Evolutionary conservation across 495 filamentous ascomycete genomes (phyloP).

Genomic region (Aspergillus egyptiacus): DNA sequence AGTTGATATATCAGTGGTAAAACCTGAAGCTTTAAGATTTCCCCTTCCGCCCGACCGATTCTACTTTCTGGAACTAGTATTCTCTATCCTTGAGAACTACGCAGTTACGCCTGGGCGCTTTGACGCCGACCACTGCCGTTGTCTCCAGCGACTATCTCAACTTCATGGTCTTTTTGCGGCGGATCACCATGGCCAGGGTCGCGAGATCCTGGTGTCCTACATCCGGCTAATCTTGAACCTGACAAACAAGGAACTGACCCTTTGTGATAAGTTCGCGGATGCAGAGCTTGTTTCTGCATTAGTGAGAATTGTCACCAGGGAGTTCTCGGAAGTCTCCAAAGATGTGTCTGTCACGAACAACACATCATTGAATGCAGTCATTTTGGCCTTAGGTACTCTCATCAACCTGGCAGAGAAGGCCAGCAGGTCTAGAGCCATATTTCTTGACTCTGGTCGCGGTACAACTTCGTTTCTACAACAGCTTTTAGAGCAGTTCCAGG

Average conservation of each 20-base stretch:
- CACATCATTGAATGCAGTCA: slow-evolving; percentile 59
- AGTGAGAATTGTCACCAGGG: slow-evolving; percentile 42
- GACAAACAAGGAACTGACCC: slow-evolving; percentile 69
- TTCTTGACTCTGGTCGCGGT: slow-evolving; percentile 23
- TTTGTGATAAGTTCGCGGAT: slow-evolving; percentile 60
- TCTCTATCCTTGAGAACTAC: slow-evolving; percentile 63
- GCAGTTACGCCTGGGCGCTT: slow-evolving; percentile 26
- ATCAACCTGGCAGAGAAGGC: slow-evolving; percentile 86
- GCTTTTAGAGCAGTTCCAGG: slow-evolving; percentile 40
- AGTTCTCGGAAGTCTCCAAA: slow-evolving; percentile 35
- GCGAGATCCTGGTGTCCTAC: slow-evolving; percentile 27
- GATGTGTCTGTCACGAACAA: slow-evolving; percentile 40
- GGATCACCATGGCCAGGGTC: slow-evolving; percentile 10
- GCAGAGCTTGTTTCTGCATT: slow-evolving; percentile 52
- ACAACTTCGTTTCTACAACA: slow-evolving; percentile 32
- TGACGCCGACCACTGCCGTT: slow-evolving; percentile 19
- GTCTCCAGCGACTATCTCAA: slow-evolving; percentile 24
- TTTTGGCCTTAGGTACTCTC: slow-evolving; percentile 74
- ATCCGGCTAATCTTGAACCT: slow-evolving; percentile 78
- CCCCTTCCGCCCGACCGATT: slow-evolving; percentile 8
- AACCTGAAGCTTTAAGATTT: slow-evolving; percentile 1
- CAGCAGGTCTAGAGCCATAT: slow-evolving; percentile 41
- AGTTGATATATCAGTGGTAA: slow-evolving; percentile 23
- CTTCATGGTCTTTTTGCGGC: slow-evolving; percentile 26
- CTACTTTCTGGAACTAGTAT: slow-evolving; percentile 27